Evolutionary conservation across 2,329 filamentous ascomycete species (phyloP), one percentile per base, ranked within the genome.

Genomic region (Xylariaceae sp.): DNA sequence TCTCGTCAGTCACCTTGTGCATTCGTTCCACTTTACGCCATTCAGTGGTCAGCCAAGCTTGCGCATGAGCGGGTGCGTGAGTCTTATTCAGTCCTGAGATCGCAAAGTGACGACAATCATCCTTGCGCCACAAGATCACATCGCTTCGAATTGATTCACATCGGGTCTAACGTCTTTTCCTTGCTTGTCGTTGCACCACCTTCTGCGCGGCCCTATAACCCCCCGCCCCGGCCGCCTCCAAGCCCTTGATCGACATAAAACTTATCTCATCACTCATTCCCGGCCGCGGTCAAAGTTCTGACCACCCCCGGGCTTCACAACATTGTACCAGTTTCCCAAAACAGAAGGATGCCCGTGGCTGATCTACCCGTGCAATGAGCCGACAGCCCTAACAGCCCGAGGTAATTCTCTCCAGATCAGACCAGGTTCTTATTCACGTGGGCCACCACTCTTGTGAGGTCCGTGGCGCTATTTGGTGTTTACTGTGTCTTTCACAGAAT

Each of bases 291-390:
- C 65, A 62, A 59, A 57, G 63, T 64, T 55, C 64, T 64, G 59
- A 63, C 61, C 64, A 64, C 23, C 23, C 65, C 67, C 63, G 8
- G 57, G 53, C 50, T 56, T 63, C 60, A 58, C 60, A 61, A 48
- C 59, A 64, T 60, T 57, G 56, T 62, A 63, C 62, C 62, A 69
- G 65, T 68, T 71, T 64, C 69, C 69, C 54, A 66, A 70, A 70
- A 66, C 64, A 73, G 72, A 71, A 75, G 72, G 61, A 77, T 77
- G 75, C 74, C 76, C 65, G 70, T 69, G 67, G 65, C 75, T 66
- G 71, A 72, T 67, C 67, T 69, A 62, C 67, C 70, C 62, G 58
- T 59, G 54, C 66, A 67, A 62, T 62, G 60, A 61, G 57, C 65
- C 59, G 66, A 66, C 67, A 67, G 67, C 65, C 68, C 70, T 66